Evolutionary conservation across 108 stramenopile genomes (phyloP).

Genomic region (Fistulifera pelliculosa): DNA sequence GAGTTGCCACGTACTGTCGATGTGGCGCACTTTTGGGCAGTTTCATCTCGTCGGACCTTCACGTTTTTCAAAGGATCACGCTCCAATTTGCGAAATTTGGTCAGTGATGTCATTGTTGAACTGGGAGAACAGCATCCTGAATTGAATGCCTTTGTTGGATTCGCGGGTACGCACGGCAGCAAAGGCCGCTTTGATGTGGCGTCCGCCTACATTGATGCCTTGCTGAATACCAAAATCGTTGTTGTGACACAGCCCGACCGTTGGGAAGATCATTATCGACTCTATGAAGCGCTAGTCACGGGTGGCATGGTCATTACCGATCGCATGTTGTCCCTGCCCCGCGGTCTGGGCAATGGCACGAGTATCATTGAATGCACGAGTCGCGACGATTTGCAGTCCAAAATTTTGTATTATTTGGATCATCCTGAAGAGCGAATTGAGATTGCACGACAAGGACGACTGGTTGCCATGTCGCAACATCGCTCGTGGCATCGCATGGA

Average conservation of each 20-base stretch:
- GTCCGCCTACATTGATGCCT: constrained; percentile 17
- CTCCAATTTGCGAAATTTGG: constrained; percentile 1
- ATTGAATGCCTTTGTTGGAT: constrained; percentile 2
- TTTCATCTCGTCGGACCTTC: background rate
- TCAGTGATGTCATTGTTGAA: constrained; percentile 3
- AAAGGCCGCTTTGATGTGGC: constrained; percentile 3
- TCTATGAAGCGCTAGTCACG: constrained; percentile 47
- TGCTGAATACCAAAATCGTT: constrained; percentile 47
- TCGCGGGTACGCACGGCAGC: background rate
- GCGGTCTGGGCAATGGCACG: constrained; percentile 24
- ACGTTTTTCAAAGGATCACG: background rate
- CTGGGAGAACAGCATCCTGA: background rate
- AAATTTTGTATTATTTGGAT: constrained; percentile 29
- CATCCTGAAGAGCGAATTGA: constrained; percentile 22
- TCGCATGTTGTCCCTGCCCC: constrained; percentile 34
- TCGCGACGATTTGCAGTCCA: constrained; percentile 13
- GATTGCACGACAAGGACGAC: constrained; percentile 32
- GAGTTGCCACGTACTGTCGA: constrained; percentile 12
- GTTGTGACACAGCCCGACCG: constrained; percentile 55
- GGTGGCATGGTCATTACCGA: constrained; percentile 50
- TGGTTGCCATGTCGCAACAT: constrained; percentile 43
- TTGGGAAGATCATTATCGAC: constrained; percentile 61
- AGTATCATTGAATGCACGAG: constrained; percentile 38
- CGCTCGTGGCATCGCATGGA: constrained; percentile 51
- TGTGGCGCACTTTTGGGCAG: constrained; percentile 23